Evolutionary conservation across 805 yeast species (phyloP).

Genomic region (Monosporozyma solicola): DNA sequence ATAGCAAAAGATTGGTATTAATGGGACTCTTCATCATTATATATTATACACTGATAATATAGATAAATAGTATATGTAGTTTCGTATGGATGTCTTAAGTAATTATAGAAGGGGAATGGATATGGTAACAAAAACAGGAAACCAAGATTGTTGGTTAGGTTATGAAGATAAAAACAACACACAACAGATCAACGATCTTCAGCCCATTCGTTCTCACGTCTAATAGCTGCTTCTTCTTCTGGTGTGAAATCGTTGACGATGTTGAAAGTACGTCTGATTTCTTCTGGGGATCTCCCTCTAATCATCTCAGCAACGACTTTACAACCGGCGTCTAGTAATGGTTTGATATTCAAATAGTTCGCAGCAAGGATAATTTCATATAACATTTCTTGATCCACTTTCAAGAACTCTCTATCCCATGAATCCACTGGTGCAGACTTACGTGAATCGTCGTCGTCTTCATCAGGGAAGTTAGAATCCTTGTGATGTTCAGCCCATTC

Average conservation of each 20-base stretch:
- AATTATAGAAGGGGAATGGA: not conserved
- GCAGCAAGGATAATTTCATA: conserved; percentile 78
- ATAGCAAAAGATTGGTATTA: not conserved
- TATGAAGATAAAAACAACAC: too few species aligned
- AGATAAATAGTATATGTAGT: not conserved
- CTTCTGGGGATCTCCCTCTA: conserved; percentile 71
- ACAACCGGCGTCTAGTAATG: conserved; percentile 69
- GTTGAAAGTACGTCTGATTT: conserved; percentile 69
- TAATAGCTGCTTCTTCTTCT: conserved; percentile 81
- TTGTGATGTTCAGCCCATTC: conserved; percentile 96
- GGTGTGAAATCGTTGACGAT: conserved; percentile 78
- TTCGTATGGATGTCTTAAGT: not conserved
- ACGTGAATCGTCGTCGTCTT: conserved; percentile 74
- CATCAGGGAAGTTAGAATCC: conserved; percentile 67
- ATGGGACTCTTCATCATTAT: not conserved
- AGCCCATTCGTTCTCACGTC: conserved; percentile 87
- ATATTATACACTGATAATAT: not conserved
- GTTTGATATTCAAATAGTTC: conserved; percentile 66
- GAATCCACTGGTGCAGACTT: conserved; percentile 88
- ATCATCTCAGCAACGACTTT: conserved; percentile 80
- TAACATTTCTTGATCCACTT: conserved; percentile 87
- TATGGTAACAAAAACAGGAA: not conserved
- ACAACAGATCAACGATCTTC: conserved; percentile 54
- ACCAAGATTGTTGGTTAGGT: too few species aligned
- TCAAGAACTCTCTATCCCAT: conserved; percentile 91